Conservation (phyloP, 1,139 yeast genomes). For the Saccharomyces hybrid region DNA sequence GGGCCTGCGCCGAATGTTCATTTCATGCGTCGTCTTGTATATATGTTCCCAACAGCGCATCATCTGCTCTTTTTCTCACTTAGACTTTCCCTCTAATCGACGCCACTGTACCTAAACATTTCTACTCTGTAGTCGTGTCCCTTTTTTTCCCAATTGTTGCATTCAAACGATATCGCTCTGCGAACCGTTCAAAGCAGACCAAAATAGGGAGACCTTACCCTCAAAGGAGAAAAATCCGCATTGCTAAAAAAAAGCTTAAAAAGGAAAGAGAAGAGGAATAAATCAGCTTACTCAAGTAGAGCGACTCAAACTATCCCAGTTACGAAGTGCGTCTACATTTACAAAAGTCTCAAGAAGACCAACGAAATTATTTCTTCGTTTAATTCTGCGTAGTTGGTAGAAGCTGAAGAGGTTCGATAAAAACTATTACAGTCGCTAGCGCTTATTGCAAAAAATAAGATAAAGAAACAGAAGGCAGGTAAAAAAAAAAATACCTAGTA, state of each 20-base stretch:
- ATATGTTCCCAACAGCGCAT: background rate
- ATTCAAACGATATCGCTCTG: slow-evolving; percentile 1
- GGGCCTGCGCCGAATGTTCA: background rate
- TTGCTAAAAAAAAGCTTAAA: background rate
- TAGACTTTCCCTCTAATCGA: background rate
- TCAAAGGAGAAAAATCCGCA: background rate
- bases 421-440: background rate
- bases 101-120: background rate
- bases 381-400: background rate
- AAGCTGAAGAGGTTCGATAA: background rate
- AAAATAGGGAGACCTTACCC: background rate
- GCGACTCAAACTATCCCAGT: background rate
- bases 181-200: background rate
- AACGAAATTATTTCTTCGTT: background rate
- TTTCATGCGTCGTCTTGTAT: background rate
- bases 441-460: background rate
- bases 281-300: background rate
- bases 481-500: background rate
- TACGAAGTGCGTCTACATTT: background rate
- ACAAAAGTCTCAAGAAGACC: background rate
- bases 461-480: background rate
- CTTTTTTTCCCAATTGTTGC: background rate
- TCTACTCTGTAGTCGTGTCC: background rate
- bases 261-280: background rate
- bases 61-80: background rate